Evolutionary conservation across 2,329 filamentous ascomycete genomes (phyloP).

Genomic region (Colletotrichum caudatum): DNA sequence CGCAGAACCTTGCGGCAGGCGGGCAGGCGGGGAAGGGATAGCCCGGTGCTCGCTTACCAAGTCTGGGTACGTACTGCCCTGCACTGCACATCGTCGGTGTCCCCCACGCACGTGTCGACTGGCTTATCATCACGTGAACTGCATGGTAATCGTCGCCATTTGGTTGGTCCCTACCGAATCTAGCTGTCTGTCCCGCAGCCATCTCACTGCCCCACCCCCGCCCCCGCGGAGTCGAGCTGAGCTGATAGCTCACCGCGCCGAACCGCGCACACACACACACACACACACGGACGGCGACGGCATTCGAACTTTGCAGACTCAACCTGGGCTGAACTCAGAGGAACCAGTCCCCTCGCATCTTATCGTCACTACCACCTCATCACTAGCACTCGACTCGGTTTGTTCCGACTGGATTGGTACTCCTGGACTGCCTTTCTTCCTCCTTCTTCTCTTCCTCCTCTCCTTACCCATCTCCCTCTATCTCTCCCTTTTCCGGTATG

Average conservation of each 20-base stretch:
- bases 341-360: neutral
- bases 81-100: neutral
- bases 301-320: neutral
- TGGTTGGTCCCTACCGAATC: conserved; percentile 7
- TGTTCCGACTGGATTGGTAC: conserved; percentile 18
- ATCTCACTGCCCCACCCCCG: conserved; percentile 12
- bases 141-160: neutral
- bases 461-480: neutral
- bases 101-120: too few species aligned
- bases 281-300: conserved; percentile 5
- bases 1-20: too few species aligned
- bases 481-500: conserved; percentile 18
- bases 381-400: neutral
- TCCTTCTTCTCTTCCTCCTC: neutral
- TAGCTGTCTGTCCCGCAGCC: neutral
- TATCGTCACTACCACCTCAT: conserved; percentile 5
- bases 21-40: too few species aligned
- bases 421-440: conserved; percentile 8
- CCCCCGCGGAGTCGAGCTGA: neutral
- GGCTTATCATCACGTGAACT: too few species aligned
- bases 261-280: neutral
- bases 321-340: conserved; percentile 22
- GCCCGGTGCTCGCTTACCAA: too few species aligned
- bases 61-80: too few species aligned
- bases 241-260: conserved; percentile 18